Evolutionary conservation across 805 yeast genomes (phyloP), one percentile per base, ranked within the genome.

Genomic region (Kodamaea laetipori): DNA sequence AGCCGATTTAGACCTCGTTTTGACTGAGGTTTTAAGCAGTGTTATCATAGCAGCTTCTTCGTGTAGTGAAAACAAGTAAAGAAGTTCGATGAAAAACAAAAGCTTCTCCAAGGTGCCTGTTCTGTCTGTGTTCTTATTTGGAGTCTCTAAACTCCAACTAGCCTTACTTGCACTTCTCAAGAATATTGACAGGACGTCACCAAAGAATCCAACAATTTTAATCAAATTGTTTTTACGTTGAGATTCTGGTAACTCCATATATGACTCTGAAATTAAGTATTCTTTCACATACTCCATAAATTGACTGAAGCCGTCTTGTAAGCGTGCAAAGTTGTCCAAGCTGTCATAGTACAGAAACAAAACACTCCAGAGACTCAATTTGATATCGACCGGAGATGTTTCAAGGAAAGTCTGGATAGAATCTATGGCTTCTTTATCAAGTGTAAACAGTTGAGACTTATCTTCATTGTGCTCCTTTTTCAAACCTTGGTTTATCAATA

Each of bases 301-400:
- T 19, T 67, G 69, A 34, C 77, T 78, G 50, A 84, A 76, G 0
- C 86, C 81, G 12, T 54, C 51, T 30, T 73, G 67, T 25, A 74
- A 70, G 17, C 73, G 69, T 0, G 60, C 60, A 2, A 62, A 32
- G 16, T 57, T 48, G 6, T 48, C 39, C 11, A 50, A 53, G 6
- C 54, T 57, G 16, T 55, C 57, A 52, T 84, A 86, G 43, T 75
- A 74, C 49, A 76, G 78, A 37, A 88, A 72, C 12, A 90, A 66
- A 17, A 84, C 73, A 24, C 78, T 79, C 95, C 97, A 90, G 2
- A 94, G 63, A 42, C 82, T 82, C 28, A 90, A 64, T 44, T 78
- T 78, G 57, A 89, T 74, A 16, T 79, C 83, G 16, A 84, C 67
- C 0, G 94, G 79, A 0, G 95, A 80, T 9, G 67, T 69, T 2